Percentiles rank a stretch among this genome's conserved stretches.
Conservation (phyloP, 805 yeast species). For the Schizosaccharomyces pombe region ASM294v3 CU329670.1:5016001-5016500, state of each 20-base stretch:
- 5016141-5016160: slow-evolving; percentile 58
- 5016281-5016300: slow-evolving; percentile 83
- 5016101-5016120: neutral
- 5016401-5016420: slow-evolving; percentile 56
- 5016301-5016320: slow-evolving; percentile 94
- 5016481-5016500: slow-evolving; percentile 47
- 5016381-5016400: slow-evolving; percentile 71
- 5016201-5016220: slow-evolving; percentile 40
- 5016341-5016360: slow-evolving; percentile 28
- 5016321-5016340: slow-evolving; percentile 87
- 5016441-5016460: slow-evolving; percentile 56
- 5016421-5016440: slow-evolving; percentile 43
- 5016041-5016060: neutral
- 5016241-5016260: slow-evolving; percentile 1
- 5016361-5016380: slow-evolving; percentile 85
- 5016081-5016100: neutral
- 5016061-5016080: neutral
- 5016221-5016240: slow-evolving; percentile 21
- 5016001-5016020: neutral
- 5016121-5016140: neutral
- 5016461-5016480: slow-evolving; percentile 83
- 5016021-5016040: neutral
- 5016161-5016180: slow-evolving; percentile 58
- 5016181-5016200: slow-evolving; percentile 47
- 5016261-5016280: slow-evolving; percentile 33